Evolutionary conservation across 345 rosid species (phyloP).

Genomic region (Brassica carinata): DNA sequence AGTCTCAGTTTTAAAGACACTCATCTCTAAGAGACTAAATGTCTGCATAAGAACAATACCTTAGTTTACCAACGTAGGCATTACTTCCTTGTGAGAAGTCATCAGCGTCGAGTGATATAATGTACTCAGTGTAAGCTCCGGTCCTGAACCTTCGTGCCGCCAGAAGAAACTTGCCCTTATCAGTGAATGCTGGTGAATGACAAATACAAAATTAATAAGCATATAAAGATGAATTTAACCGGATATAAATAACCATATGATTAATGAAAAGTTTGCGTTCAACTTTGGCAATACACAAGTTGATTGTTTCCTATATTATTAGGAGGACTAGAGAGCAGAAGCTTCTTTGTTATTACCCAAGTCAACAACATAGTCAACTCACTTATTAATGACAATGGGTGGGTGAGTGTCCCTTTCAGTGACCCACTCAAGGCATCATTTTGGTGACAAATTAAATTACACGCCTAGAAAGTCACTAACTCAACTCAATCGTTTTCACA

Average conservation of each 20-base stretch:
- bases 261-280: not conserved
- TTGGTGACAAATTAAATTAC: conserved; percentile 31
- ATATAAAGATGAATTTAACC: no score
- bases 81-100: conserved; percentile 95
- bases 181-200: conserved; percentile 60
- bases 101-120: conserved; percentile 78
- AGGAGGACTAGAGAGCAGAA: not conserved
- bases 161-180: conserved; percentile 89
- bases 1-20: not conserved
- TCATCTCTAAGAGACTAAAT: not conserved
- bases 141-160: conserved; percentile 85
- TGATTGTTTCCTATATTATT: not conserved
- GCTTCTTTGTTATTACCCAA: not conserved
- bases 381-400: conserved; percentile 21
- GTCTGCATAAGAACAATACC: conserved; percentile 44
- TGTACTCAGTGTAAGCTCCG: conserved; percentile 82
- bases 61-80: conserved; percentile 90
- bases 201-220: not conserved
- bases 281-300: not conserved
- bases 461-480: conserved; percentile 17
- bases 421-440: conserved; percentile 23
- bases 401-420: conserved; percentile 21
- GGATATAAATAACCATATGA: no score
- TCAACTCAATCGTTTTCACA: conserved; percentile 18
- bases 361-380: conserved; percentile 38